These are phyloP conservation scores for Arxiozyma heterogenica DNA, from an alignment of 1,139 yeast genomes.

Conservation along the genomic window DNA sequence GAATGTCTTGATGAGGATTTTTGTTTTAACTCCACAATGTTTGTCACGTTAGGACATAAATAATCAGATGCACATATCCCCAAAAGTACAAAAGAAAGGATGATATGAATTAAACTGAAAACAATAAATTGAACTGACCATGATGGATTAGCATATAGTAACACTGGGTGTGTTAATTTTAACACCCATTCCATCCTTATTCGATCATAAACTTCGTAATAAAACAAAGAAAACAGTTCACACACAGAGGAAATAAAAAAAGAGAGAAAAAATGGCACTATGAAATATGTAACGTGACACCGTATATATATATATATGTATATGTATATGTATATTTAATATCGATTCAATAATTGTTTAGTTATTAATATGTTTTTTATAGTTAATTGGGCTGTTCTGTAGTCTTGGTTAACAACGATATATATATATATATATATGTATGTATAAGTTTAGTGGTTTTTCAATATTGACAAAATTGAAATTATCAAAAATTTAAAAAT, in stretches of 20 bases:
- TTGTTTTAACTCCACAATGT: conserved; percentile 18
- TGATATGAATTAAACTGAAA: conserved; percentile 20
- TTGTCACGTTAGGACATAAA: conserved; percentile 29
- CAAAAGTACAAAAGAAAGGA: conserved; percentile 22
- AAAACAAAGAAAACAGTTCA: background rate
- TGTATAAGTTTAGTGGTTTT: too few relatives aligned
- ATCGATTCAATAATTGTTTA: too few relatives aligned
- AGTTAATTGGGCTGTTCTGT: too few relatives aligned
- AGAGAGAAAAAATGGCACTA: too few relatives aligned
- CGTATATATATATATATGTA: too few relatives aligned
- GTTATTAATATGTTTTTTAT: too few relatives aligned
- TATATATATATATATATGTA: too few relatives aligned
- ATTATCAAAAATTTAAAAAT: too few relatives aligned
- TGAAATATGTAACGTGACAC: too few relatives aligned
- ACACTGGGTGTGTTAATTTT: conserved; percentile 23
- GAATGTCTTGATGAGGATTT: background rate
- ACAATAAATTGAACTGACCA: conserved; percentile 16
- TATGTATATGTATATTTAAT: too few relatives aligned
- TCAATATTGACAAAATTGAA: too few relatives aligned
- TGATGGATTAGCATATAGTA: conserved; percentile 17
- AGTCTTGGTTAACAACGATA: too few relatives aligned
- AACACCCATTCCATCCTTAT: conserved; percentile 16
- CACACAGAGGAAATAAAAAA: background rate
- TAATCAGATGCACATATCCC: conserved; percentile 31
- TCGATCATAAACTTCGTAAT: background rate